These are phyloP conservation scores for Fusarium protoensiforme DNA, from an alignment of 2,329 filamentous ascomycete genomes.

Conservation along the genomic window DNA sequence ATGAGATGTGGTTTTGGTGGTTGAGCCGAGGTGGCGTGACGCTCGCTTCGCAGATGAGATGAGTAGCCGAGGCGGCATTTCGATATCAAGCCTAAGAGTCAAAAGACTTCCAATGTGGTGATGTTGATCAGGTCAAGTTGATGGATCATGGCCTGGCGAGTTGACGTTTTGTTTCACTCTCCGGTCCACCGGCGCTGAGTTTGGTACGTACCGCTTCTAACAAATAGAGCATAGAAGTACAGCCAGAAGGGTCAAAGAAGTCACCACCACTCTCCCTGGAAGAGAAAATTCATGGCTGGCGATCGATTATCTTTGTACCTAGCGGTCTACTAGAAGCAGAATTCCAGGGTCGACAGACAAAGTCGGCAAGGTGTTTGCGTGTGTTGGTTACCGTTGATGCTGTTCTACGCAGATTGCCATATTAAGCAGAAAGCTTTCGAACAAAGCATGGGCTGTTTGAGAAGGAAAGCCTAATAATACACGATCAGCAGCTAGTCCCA, in stretches of 20 bases:
- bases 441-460: not conserved
- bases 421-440: not conserved
- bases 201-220: not conserved
- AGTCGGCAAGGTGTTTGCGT: not conserved
- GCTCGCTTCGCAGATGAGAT: not conserved
- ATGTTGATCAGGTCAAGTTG: not conserved
- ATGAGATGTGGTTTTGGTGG: not conserved
- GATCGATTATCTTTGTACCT: not conserved
- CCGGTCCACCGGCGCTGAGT: not conserved
- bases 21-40: not conserved
- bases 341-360: not conserved
- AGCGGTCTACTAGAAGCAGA: not conserved
- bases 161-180: not conserved
- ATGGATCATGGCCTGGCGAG: not conserved
- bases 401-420: not conserved
- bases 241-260: not conserved
- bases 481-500: not conserved
- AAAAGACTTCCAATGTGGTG: not conserved
- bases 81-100: not conserved
- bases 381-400: not conserved
- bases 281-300: not conserved
- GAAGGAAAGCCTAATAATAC: not conserved
- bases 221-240: not conserved
- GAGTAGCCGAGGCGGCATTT: constrained; percentile 1
- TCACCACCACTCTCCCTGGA: not conserved